These are phyloP conservation scores for Asclepias syriaca DNA, from an alignment of 257 asterid genomes.

Conservation along the genomic window DNA sequence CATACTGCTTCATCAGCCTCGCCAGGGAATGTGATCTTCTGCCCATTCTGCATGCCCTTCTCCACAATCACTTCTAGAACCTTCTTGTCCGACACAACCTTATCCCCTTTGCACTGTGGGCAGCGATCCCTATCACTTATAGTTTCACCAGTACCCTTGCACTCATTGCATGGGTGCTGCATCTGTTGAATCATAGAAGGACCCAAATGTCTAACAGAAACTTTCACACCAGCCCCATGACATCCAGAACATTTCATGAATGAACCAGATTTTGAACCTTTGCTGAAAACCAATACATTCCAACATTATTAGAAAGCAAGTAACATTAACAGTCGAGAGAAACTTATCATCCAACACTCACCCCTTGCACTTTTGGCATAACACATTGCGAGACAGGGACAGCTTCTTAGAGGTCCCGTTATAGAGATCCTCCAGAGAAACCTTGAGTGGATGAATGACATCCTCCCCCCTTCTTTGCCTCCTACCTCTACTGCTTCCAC, in stretches of 20 bases:
- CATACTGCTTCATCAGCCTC: slow-evolving; percentile 95
- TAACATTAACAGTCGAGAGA: background rate
- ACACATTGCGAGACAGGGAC: slow-evolving; percentile 77
- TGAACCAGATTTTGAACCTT: slow-evolving; percentile 95
- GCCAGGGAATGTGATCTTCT: slow-evolving; percentile 84
- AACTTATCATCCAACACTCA: slow-evolving; percentile 18
- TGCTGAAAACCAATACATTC: slow-evolving; percentile 34
- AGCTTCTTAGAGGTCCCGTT: slow-evolving; percentile 84
- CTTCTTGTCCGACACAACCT: slow-evolving; percentile 80
- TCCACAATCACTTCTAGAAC: slow-evolving; percentile 83
- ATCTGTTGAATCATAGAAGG: slow-evolving; percentile 94
- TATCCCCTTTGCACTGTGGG: slow-evolving; percentile 80
- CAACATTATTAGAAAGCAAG: background rate
- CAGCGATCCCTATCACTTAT: slow-evolving; percentile 79
- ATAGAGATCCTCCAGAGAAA: slow-evolving; percentile 78
- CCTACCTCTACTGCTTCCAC: slow-evolving; percentile 88
- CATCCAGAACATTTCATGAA: slow-evolving; percentile 81
- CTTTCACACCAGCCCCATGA: slow-evolving; percentile 91
- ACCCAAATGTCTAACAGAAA: slow-evolving; percentile 78
- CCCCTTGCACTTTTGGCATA: slow-evolving; percentile 90
- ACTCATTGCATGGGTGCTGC: slow-evolving; percentile 92
- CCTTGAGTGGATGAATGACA: slow-evolving; percentile 87
- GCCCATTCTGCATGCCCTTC: slow-evolving; percentile 96
- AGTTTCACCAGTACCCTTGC: slow-evolving; percentile 90
- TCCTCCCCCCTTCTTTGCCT: slow-evolving; percentile 96